These are phyloP conservation scores for Miamiensis avidus DNA, from an alignment of 169 alveolate species.

Conservation along the genomic window DNA sequence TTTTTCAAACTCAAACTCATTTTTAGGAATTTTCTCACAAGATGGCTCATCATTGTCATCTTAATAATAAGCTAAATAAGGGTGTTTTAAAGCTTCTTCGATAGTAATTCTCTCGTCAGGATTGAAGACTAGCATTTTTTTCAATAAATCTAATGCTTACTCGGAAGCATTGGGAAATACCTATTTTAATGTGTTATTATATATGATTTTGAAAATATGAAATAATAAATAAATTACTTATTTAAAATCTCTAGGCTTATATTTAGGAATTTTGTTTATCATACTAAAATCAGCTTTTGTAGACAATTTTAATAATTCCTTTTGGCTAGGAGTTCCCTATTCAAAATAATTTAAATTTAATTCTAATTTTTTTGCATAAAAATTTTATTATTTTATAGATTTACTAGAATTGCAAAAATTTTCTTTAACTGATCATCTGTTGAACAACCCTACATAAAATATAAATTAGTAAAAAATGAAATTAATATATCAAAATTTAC, in stretches of 20 bases:
- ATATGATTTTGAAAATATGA: too few species aligned
- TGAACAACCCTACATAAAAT: too few species aligned
- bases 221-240: too few species aligned
- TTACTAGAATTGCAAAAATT: conserved; percentile 52
- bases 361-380: too few species aligned
- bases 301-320: conserved; percentile 38
- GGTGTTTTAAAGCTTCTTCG: conserved; percentile 94
- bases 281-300: conserved; percentile 54
- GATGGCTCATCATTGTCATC: conserved; percentile 91
- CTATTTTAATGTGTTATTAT: conserved; percentile 40
- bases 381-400: too few species aligned
- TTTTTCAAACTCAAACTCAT: conserved; percentile 32
- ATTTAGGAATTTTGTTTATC: conserved; percentile 56
- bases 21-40: conserved; percentile 59
- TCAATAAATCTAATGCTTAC: conserved; percentile 92
- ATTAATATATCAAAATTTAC: too few species aligned
- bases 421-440: conserved; percentile 53
- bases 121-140: conserved; percentile 90
- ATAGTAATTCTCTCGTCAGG: conserved; percentile 94
- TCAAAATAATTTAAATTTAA: too few species aligned
- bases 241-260: conserved; percentile 40
- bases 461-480: too few species aligned
- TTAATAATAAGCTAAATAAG: conserved; percentile 90
- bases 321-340: conserved; percentile 62
- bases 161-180: conserved; percentile 82